Base-by-base conservation (phyloP, 192 early-diverging fungal genomes). In the Podila epigama region DNA sequence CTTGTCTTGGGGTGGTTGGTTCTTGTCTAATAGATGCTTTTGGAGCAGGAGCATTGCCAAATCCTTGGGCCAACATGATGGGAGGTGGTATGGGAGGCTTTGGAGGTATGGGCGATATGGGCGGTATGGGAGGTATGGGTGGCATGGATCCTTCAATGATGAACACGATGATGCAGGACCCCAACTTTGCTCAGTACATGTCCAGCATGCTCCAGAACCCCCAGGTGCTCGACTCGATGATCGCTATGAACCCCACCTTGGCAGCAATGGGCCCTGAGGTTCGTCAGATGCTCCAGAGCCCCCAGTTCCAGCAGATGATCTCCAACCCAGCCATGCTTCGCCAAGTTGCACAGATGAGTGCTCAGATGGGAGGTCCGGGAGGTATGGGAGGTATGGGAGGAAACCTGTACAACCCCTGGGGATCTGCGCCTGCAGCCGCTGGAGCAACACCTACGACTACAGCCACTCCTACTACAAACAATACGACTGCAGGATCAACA, bases 201-300 rank as follows among this genome's bases (percentile, higher is more conserved):
- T 84, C 90, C 27, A 87, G 86, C 59, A 78, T 97, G 66, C 80
- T 95, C 36, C 84, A 88, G 51, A 97, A 97, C 70, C 96, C 97
- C 6, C 87, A 91, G 55, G 85, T 97, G 27, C 60, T 99, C 61
- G 94, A 96, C 33, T 84, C 84, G 56, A 92, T 97, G 87, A 89
- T 94, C 36, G 86, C 90, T 3, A 86, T 84, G 70, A 96, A 96
- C 77, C 96, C 97, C 29, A 86, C 89, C 60, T 63, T 97, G 41
- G 86, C 91, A 33, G 70, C 81, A 51, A 92, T 96, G 83, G 94
- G 91, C 31, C 95, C 96, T 32, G 86, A 97, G 82, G 85, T 96
- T 79, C 92, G 95, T 59, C 79, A 88, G 78, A 92, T 94, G 88
- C 88, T 97, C 79, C 87, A 87, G 52, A 88, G 89, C 58, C 92